These are phyloP conservation scores for Oropetium thomaeum DNA, from an alignment of 176 grass and related monocot species.

Conservation along the genomic window DNA sequence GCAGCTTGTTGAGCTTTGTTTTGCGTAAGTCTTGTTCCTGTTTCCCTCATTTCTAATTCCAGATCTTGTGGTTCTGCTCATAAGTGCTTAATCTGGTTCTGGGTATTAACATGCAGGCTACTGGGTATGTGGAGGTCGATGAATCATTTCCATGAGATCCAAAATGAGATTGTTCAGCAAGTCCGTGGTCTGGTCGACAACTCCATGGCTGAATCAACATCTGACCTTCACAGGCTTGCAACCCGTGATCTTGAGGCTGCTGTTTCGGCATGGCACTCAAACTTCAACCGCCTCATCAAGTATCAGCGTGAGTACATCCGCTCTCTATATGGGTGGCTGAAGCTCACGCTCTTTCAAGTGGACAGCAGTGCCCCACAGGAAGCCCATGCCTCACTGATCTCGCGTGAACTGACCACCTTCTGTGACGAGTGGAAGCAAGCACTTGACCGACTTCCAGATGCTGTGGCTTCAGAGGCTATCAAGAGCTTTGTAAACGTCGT, in stretches of 20 bases:
- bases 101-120: constrained; percentile 53
- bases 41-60: background rate
- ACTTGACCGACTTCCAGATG: constrained; percentile 77
- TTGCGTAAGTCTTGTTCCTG: constrained; percentile 52
- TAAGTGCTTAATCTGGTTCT: constrained; percentile 17
- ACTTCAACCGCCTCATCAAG: constrained; percentile 88
- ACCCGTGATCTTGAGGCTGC: constrained; percentile 95
- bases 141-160: constrained; percentile 85
- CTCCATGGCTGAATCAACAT: constrained; percentile 73
- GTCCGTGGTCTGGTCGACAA: constrained; percentile 83
- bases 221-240: constrained; percentile 80
- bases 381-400: constrained; percentile 59
- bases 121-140: constrained; percentile 97
- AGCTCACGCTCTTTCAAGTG: constrained; percentile 80
- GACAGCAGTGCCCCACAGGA: constrained; percentile 54
- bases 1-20: constrained; percentile 95
- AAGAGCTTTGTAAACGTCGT: constrained; percentile 92
- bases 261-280: constrained; percentile 79
- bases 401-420: constrained; percentile 74
- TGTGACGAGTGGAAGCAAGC: constrained; percentile 99
- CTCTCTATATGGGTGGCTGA: constrained; percentile 84
- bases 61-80: constrained; percentile 12
- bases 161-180: constrained; percentile 91
- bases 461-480: constrained; percentile 91
- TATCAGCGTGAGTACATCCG: constrained; percentile 83